Evolutionary conservation across 2,329 filamentous ascomycete species (phyloP).

Genomic region (Plectosphaerella cucumerina): DNA sequence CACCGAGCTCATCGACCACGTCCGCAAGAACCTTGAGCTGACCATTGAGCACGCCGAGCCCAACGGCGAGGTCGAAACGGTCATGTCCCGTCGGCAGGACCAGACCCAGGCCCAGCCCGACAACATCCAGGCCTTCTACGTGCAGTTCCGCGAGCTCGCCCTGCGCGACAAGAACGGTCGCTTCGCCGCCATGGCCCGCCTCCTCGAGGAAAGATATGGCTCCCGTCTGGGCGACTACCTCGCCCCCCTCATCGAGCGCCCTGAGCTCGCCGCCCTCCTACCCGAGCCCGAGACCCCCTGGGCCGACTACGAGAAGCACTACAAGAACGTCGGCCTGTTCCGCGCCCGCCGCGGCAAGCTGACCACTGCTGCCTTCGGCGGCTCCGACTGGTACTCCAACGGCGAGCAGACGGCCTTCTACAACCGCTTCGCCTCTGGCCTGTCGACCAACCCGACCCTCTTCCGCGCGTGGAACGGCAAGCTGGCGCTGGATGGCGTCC

Average conservation of each 20-base stretch:
- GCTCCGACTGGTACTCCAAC: slow-evolving; percentile 12
- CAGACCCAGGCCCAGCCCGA: slow-evolving; percentile 8
- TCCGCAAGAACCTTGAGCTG: slow-evolving; percentile 14
- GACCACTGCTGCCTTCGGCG: slow-evolving; percentile 11
- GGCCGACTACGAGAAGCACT: slow-evolving; percentile 12
- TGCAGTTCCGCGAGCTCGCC: slow-evolving; percentile 13
- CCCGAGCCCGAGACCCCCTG: slow-evolving; percentile 11
- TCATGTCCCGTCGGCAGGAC: slow-evolving; percentile 14
- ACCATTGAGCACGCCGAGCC: slow-evolving; percentile 12
- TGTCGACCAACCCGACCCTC: slow-evolving; percentile 15
- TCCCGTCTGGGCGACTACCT: slow-evolving; percentile 12
- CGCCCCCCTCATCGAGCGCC: slow-evolving; percentile 11
- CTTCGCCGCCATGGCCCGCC: slow-evolving; percentile 13
- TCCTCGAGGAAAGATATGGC: slow-evolving; percentile 9
- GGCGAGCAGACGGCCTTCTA: slow-evolving; percentile 11
- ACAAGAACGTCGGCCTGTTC: slow-evolving; percentile 7
- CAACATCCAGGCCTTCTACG: slow-evolving; percentile 13
- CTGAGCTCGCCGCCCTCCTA: slow-evolving; percentile 9
- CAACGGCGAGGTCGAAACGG: slow-evolving; percentile 14
- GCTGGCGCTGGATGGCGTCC: slow-evolving; percentile 11
- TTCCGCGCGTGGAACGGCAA: slow-evolving; percentile 15
- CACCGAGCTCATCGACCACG: slow-evolving; percentile 10
- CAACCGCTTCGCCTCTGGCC: slow-evolving; percentile 13
- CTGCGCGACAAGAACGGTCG: slow-evolving; percentile 9
- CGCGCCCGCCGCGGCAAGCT: slow-evolving; percentile 13